These are phyloP conservation scores for Gentiana straminea DNA, from an alignment of 257 asterid genomes.

Conservation along the genomic window DNA sequence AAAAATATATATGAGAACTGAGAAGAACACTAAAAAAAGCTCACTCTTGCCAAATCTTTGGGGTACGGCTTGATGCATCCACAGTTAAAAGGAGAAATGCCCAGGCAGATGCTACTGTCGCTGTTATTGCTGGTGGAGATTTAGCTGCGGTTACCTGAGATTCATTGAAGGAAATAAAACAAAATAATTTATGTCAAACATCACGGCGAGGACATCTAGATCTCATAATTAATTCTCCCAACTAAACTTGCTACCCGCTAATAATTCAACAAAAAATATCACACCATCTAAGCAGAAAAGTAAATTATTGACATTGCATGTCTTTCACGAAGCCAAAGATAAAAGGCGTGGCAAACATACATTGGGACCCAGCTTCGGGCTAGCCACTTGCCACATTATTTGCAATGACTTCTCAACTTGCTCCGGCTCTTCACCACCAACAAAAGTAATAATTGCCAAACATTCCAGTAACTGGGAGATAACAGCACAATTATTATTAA, in stretches of 20 bases:
- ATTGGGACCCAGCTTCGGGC: slow-evolving; percentile 83
- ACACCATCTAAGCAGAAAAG: neutral
- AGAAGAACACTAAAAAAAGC: neutral
- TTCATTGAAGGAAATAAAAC: neutral
- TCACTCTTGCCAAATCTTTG: slow-evolving; percentile 86
- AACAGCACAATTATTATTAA: neutral
- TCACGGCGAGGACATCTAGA: too few species aligned
- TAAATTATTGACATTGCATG: neutral
- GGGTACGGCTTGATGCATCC: slow-evolving; percentile 43
- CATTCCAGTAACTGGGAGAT: slow-evolving; percentile 67
- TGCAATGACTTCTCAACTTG: slow-evolving; percentile 83
- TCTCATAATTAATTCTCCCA: too few species aligned
- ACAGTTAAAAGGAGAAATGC: slow-evolving; percentile 78
- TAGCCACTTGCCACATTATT: slow-evolving; percentile 86
- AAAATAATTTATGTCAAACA: neutral
- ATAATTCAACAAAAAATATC: too few species aligned
- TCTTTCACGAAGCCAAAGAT: neutral
- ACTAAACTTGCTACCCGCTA: too few species aligned
- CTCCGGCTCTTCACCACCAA: slow-evolving; percentile 90
- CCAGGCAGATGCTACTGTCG: slow-evolving; percentile 74
- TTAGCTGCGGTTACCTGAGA: slow-evolving; percentile 67
- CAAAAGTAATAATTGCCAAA: slow-evolving; percentile 73
- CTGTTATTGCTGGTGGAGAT: slow-evolving; percentile 50
- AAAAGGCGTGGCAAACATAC: slow-evolving; percentile 31
- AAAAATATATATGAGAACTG: neutral